These are phyloP conservation scores for Dactylellina drechsleri DNA, from an alignment of 2,329 filamentous ascomycete genomes.

Conservation along the genomic window DNA sequence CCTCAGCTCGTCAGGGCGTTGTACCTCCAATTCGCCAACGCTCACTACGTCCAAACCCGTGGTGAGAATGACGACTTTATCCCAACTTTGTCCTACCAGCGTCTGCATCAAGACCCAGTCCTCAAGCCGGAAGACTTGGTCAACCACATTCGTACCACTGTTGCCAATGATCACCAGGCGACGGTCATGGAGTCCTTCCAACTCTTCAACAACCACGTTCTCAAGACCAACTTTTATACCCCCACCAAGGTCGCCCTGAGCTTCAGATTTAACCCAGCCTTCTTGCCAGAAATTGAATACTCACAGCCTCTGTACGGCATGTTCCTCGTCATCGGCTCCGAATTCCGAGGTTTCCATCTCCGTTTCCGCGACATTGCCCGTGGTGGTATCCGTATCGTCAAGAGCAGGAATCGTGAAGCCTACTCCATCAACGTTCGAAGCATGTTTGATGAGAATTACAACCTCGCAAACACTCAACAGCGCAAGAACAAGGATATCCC, in stretches of 20 bases:
- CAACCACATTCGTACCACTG: conserved; percentile 80
- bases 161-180: conserved; percentile 91
- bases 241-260: conserved; percentile 97
- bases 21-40: conserved; percentile 89
- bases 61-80: conserved; percentile 74
- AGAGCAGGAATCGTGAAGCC: conserved; percentile 94
- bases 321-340: conserved; percentile 97
- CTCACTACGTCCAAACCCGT: conserved; percentile 78
- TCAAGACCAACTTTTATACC: conserved; percentile 98
- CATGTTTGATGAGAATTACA: conserved; percentile 98
- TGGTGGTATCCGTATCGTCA: conserved; percentile 97
- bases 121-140: conserved; percentile 78
- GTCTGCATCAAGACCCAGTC: conserved; percentile 76
- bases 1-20: conserved; percentile 85
- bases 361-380: conserved; percentile 95
- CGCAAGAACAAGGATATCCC: conserved; percentile 99
- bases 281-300: conserved; percentile 91
- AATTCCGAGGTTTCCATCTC: conserved; percentile 96
- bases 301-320: conserved; percentile 94
- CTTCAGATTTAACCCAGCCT: conserved; percentile 89
- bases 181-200: conserved; percentile 98
- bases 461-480: conserved; percentile 96
- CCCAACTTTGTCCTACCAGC: conserved; percentile 75
- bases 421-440: conserved; percentile 96
- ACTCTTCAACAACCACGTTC: conserved; percentile 89